Evolutionary conservation across 2,329 filamentous ascomycete genomes (phyloP).

Genomic region (Alternaria postmessia): DNA sequence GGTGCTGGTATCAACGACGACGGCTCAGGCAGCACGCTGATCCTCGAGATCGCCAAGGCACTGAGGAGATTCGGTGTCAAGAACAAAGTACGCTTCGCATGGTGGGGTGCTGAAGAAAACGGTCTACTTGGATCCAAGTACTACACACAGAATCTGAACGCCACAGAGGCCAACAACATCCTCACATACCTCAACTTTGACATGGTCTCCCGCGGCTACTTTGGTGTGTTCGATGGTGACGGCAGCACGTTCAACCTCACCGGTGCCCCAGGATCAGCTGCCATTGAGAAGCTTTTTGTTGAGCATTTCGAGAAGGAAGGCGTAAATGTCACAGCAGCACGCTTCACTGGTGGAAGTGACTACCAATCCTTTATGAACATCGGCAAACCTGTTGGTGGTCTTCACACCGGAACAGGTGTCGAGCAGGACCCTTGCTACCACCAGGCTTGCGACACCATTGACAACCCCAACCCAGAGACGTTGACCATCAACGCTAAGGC

Average conservation of each 20-base stretch:
- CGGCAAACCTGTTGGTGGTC: constrained; percentile 51
- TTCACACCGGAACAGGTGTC: constrained; percentile 52
- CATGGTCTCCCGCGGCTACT: constrained; percentile 52
- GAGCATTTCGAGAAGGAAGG: constrained; percentile 47
- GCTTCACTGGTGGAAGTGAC: constrained; percentile 52
- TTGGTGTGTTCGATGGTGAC: constrained; percentile 52
- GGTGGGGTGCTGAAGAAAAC: constrained; percentile 54
- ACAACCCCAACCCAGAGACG: constrained; percentile 50
- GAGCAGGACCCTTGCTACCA: constrained; percentile 53
- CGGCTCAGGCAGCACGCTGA: constrained; percentile 49
- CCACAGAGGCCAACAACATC: constrained; percentile 47
- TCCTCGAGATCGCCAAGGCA: constrained; percentile 50
- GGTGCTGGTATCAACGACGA: constrained; percentile 55
- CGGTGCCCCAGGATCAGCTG: constrained; percentile 45
- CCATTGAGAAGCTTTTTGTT: constrained; percentile 49
- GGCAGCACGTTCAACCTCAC: constrained; percentile 45
- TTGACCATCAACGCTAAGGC: constrained; percentile 50
- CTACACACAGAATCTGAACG: constrained; percentile 47
- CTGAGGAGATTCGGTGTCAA: constrained; percentile 50
- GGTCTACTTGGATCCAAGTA: constrained; percentile 51
- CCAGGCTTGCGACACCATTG: constrained; percentile 49
- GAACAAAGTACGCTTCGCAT: constrained; percentile 54
- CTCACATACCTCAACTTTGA: constrained; percentile 55
- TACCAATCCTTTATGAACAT: constrained; percentile 53
- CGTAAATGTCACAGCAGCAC: constrained; percentile 48